These are phyloP conservation scores for Umbelopsis sp. DNA, from an alignment of 371 early-diverging fungal genomes.

Conservation along the genomic window DNA sequence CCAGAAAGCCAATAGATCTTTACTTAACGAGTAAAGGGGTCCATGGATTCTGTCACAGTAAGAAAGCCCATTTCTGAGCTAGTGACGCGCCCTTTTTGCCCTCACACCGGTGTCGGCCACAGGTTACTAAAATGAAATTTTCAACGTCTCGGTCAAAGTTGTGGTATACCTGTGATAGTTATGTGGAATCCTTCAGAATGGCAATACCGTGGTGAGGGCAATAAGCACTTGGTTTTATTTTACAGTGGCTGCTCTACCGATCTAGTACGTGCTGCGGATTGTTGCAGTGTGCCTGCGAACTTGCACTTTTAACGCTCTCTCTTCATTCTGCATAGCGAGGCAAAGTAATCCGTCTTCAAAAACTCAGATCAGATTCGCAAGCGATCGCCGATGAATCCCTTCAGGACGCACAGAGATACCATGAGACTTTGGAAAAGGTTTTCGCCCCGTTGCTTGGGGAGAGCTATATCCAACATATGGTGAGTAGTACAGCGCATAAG, in stretches of 20 bases:
- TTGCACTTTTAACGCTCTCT: background rate
- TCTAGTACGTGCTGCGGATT: slow-evolving; percentile 33
- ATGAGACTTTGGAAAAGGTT: slow-evolving; percentile 30
- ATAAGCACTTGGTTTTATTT: slow-evolving; percentile 44
- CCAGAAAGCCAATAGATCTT: slow-evolving; percentile 50
- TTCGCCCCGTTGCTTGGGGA: slow-evolving; percentile 44
- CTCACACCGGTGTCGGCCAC: background rate
- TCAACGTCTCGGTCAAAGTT: background rate
- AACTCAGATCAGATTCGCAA: slow-evolving; percentile 17
- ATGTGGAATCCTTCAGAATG: slow-evolving; percentile 31
- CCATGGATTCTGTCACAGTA: slow-evolving; percentile 19
- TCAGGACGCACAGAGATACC: slow-evolving; percentile 23
- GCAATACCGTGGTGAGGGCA: slow-evolving; percentile 54
- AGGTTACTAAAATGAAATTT: slow-evolving; percentile 16
- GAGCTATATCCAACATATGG: slow-evolving; percentile 39
- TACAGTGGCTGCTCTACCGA: slow-evolving; percentile 33
- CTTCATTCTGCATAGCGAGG: slow-evolving; percentile 24
- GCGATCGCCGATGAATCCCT: background rate
- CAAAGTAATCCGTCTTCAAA: slow-evolving; percentile 40
- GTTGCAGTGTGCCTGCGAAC: background rate
- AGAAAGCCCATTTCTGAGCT: slow-evolving; percentile 20
- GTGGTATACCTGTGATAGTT: background rate
- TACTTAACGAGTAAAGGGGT: slow-evolving; percentile 15
- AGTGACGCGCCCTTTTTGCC: slow-evolving; percentile 56
- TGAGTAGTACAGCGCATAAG: slow-evolving; percentile 16